These are phyloP conservation scores for Fusarium caatingaense DNA, from an alignment of 2,329 filamentous ascomycete species.

Conservation along the genomic window DNA sequence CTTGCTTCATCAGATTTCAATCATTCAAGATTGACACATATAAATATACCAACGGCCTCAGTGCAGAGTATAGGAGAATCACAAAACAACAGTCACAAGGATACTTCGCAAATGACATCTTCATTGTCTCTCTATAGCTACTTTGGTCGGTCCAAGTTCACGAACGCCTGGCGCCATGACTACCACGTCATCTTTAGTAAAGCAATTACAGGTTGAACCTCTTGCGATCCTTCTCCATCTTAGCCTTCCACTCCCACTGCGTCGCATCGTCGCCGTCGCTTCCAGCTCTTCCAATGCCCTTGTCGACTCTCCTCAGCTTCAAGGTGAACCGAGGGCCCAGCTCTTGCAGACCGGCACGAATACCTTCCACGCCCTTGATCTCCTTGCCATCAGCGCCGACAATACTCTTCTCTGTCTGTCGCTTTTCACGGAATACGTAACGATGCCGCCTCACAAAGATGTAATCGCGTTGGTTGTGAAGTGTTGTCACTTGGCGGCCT, in stretches of 20 bases:
- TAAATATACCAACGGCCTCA: neutral
- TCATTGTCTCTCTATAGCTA: slow-evolving; percentile 7
- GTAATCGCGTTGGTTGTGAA: slow-evolving; percentile 96
- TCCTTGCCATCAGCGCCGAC: slow-evolving; percentile 83
- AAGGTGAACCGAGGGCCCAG: slow-evolving; percentile 79
- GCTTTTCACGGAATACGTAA: slow-evolving; percentile 93
- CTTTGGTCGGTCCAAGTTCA: slow-evolving; percentile 21
- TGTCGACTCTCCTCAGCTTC: slow-evolving; percentile 91
- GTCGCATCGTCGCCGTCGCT: slow-evolving; percentile 78
- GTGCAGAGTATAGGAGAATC: neutral
- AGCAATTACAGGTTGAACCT: slow-evolving; percentile 83
- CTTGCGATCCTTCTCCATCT: slow-evolving; percentile 93
- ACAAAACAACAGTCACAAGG: neutral
- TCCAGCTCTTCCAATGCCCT: slow-evolving; percentile 79
- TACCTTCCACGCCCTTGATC: slow-evolving; percentile 84
- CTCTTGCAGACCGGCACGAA: slow-evolving; percentile 90
- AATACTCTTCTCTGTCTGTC: slow-evolving; percentile 86
- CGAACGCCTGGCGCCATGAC: slow-evolving; percentile 27
- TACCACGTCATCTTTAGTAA: slow-evolving; percentile 3
- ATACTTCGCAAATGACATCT: neutral
- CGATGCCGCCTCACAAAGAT: slow-evolving; percentile 92
- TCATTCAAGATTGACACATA: neutral
- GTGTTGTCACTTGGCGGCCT: slow-evolving; percentile 88
- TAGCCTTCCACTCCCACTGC: slow-evolving; percentile 96
- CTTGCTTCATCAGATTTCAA: neutral